phyloP scores from a whole-genome alignment of 1,139 yeast genomes.

The Diutina rugosa region DNA sequence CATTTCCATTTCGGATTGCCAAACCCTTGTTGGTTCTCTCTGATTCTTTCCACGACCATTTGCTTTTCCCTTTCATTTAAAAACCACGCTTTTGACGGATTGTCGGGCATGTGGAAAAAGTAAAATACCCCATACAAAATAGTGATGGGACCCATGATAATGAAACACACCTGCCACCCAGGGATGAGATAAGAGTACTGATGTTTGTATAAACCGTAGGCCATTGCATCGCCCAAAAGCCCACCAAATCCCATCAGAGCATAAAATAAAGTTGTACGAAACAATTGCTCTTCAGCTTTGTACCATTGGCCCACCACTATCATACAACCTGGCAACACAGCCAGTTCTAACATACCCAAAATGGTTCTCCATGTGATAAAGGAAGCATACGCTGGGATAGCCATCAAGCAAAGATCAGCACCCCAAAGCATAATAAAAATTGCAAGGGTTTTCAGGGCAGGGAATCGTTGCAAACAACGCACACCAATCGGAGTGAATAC shows the following conservation, averaged over 20 bases:
- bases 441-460: constrained; percentile 6
- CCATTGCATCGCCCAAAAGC: constrained; percentile 35
- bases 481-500: constrained; percentile 6
- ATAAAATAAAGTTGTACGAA: constrained; percentile 15
- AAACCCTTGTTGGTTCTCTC: constrained; percentile 8
- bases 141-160: constrained; percentile 35
- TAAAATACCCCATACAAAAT: constrained; percentile 29
- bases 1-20: constrained; percentile 4
- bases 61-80: constrained; percentile 5
- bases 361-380: constrained; percentile 19
- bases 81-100: constrained; percentile 37
- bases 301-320: constrained; percentile 15
- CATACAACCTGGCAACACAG: constrained; percentile 15
- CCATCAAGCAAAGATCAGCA: constrained; percentile 5
- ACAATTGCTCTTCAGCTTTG: constrained; percentile 9
- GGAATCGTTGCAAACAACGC: constrained; percentile 6
- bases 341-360: constrained; percentile 16
- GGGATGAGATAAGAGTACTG: constrained; percentile 18
- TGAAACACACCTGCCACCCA: constrained; percentile 35
- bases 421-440: constrained; percentile 6
- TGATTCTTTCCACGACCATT: constrained; percentile 7
- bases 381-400: constrained; percentile 16
- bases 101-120: constrained; percentile 35
- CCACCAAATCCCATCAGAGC: constrained; percentile 39
- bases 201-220: constrained; percentile 29